Evolutionary conservation across 176 grass and related monocot species (phyloP), one percentile per base, ranked within the genome.

Genomic region (Oropetium thomaeum): DNA sequence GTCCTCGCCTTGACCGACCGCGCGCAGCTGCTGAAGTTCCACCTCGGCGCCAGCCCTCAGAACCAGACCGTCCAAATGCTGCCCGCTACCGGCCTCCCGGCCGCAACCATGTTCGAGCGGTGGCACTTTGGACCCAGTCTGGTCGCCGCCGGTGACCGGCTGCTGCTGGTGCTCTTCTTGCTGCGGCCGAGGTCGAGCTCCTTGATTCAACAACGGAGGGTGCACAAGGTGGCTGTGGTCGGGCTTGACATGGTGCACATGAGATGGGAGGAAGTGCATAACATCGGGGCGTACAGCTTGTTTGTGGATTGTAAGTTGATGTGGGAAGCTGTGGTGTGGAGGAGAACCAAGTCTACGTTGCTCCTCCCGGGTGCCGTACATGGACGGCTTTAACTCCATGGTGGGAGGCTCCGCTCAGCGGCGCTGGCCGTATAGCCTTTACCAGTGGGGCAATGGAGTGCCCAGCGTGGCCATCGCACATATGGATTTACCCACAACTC

Each of bases 101-200:
- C 52, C 20, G 68, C 74, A 74, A 78, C 41, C 31, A 61, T 22
- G 9, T 83, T 87, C 42, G 60, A 83, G 2, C 12, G 33, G 17
- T 83, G 31, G 51, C 16, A 5, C 10, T 83, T 67, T 17, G 68
- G 85, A 5, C 68, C 79, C 5, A 60, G 48, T 17, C 54, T 83
- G 60, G 85, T 59, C 22, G 67, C 52, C 8, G 68, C 74, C 10
- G 67, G 79, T 20, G 20, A 78, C 8, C 79, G 41, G 16, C 48
- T 83, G 15, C 79, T 87, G 68, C 52, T 82, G 20, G 74, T 82
- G 60, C 85, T 87, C 58, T 82, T 82, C 73, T 65, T 87, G 58
- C 19, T 82, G 69, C 2, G 10, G n/a, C 20, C 74, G 5, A 40
- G 67, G 2, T 1, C 4, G 20, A 23, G 11, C 67, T 0, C 16